These are phyloP conservation scores for Peniophora sp. DNA, from an alignment of 1,284 basidiomycete genomes.

Conservation along the genomic window DNA sequence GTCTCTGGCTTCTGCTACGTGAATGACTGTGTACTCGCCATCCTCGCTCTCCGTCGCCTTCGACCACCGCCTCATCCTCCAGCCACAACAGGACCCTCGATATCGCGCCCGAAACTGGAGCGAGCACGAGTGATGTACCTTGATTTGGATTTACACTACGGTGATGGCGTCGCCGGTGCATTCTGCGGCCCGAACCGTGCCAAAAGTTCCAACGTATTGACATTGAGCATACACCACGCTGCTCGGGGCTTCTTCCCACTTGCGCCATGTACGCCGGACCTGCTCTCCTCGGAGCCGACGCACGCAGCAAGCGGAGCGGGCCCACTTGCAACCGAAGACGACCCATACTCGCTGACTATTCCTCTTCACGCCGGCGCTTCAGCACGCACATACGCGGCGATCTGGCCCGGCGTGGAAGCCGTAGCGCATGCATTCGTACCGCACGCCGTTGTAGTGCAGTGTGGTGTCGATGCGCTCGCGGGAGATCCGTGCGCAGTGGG, in stretches of 20 bases:
- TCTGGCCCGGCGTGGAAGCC: slow-evolving; percentile 59
- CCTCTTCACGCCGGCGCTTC: slow-evolving; percentile 68
- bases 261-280: slow-evolving; percentile 25
- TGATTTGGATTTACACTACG: slow-evolving; percentile 88
- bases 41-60: slow-evolving; percentile 49
- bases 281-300: slow-evolving; percentile 41
- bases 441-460: slow-evolving; percentile 77
- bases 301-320: slow-evolving; percentile 13
- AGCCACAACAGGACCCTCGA: background rate
- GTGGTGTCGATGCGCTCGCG: slow-evolving; percentile 80
- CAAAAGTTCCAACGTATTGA: slow-evolving; percentile 52
- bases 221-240: slow-evolving; percentile 79
- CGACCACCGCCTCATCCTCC: slow-evolving; percentile 7
- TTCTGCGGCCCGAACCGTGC: slow-evolving; percentile 41
- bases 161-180: slow-evolving; percentile 80
- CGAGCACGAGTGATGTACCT: slow-evolving; percentile 75
- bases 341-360: slow-evolving; percentile 71
- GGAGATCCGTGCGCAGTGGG: slow-evolving; percentile 76
- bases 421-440: slow-evolving; percentile 63
- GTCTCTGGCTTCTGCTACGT: slow-evolving; percentile 93
- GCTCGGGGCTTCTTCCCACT: slow-evolving; percentile 80
- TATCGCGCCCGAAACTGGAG: slow-evolving; percentile 22
- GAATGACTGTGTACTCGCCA: slow-evolving; percentile 80
- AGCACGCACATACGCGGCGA: slow-evolving; percentile 44
- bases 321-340: slow-evolving; percentile 24